Evolutionary conservation across 1,284 basidiomycete species (phyloP).

Genomic region (Hymenochaete sp.): DNA sequence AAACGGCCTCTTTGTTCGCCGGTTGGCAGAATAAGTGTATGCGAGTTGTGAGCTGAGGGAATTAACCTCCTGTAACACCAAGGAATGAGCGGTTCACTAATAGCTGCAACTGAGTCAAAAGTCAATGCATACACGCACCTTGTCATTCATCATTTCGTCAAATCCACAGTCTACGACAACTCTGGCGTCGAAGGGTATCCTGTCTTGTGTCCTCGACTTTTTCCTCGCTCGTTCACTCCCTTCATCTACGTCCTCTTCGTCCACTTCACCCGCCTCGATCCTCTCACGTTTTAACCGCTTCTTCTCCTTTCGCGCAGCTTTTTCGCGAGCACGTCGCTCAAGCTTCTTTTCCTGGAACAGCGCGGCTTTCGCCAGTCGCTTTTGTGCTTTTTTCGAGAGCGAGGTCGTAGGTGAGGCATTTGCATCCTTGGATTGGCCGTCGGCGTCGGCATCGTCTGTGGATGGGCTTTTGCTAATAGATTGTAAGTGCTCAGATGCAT

Average conservation of each 20-base stretch:
- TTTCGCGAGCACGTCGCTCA: slow-evolving; percentile 69
- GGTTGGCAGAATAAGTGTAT: slow-evolving; percentile 84
- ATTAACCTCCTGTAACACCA: slow-evolving; percentile 61
- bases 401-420: no score
- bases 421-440: no score
- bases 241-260: slow-evolving; percentile 30
- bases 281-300: slow-evolving; percentile 34
- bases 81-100: not conserved
- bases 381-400: slow-evolving; percentile 78
- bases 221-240: slow-evolving; percentile 36
- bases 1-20: slow-evolving; percentile 65
- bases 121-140: slow-evolving; percentile 51
- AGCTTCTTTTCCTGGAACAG: slow-evolving; percentile 59
- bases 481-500: not conserved
- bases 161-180: slow-evolving; percentile 90
- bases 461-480: not conserved
- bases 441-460: no score
- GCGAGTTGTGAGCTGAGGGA: slow-evolving; percentile 85
- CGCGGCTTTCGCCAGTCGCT: slow-evolving; percentile 65
- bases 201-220: slow-evolving; percentile 30
- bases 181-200: slow-evolving; percentile 56
- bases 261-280: slow-evolving; percentile 46
- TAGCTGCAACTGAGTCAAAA: not conserved
- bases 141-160: slow-evolving; percentile 90
- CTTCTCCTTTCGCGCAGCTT: slow-evolving; percentile 60